Evolutionary conservation across 1,139 yeast species (phyloP).

Genomic region (Magnusiomyces magnusii): DNA sequence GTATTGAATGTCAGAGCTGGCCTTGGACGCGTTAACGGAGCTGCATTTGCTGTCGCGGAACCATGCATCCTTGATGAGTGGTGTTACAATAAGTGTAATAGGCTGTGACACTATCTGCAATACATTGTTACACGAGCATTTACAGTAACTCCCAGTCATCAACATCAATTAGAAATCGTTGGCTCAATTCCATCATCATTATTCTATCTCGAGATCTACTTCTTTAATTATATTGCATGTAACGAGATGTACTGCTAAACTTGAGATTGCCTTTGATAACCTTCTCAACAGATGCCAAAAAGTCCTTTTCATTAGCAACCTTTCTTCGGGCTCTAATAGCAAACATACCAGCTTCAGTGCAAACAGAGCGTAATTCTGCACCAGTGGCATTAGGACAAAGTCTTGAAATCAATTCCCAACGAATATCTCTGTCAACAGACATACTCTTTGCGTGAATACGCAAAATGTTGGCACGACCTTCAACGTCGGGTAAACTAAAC

Average conservation of each 20-base stretch:
- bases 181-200: no score
- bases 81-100: no score
- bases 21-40: no score
- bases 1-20: no score
- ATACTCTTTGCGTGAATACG: slow-evolving; percentile 92
- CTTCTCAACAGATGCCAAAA: slow-evolving; percentile 94
- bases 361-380: slow-evolving; percentile 92
- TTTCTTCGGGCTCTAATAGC: slow-evolving; percentile 97
- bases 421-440: slow-evolving; percentile 94
- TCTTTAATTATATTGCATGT: slow-evolving; percentile 85
- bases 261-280: slow-evolving; percentile 98
- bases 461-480: slow-evolving; percentile 95
- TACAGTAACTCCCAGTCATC: no score
- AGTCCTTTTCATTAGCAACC: slow-evolving; percentile 96
- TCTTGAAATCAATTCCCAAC: slow-evolving; percentile 97
- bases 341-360: slow-evolving; percentile 99
- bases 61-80: no score
- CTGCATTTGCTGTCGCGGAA: no score
- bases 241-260: slow-evolving; percentile 93
- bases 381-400: slow-evolving; percentile 98
- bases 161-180: no score
- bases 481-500: slow-evolving; percentile 90
- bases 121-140: no score
- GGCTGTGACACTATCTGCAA: no score
- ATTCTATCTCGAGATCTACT: no score